phyloP scores from a whole-genome alignment of 176 grass and related monocot genomes.

The Musa beccarii region DNA sequence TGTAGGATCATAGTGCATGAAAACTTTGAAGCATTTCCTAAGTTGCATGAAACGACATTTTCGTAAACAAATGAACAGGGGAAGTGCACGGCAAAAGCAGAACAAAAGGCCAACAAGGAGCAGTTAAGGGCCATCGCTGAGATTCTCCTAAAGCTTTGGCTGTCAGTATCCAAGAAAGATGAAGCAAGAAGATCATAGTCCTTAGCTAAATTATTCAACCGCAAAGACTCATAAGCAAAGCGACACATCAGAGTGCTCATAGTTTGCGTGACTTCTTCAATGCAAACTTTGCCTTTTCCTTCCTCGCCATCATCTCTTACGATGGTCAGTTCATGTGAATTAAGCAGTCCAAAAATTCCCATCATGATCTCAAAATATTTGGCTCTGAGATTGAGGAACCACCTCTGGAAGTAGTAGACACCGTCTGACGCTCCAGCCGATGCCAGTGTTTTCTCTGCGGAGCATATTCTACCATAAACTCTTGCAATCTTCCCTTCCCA shows the following conservation, averaged over 20 bases:
- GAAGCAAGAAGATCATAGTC: slow-evolving; percentile 65
- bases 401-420: slow-evolving; percentile 64
- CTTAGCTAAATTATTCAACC: slow-evolving; percentile 51
- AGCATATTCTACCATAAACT: slow-evolving; percentile 48
- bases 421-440: slow-evolving; percentile 24
- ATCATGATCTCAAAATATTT: slow-evolving; percentile 50
- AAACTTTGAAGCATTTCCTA: slow-evolving; percentile 23
- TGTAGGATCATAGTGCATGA: slow-evolving; percentile 35
- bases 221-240: slow-evolving; percentile 47
- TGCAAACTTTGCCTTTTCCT: slow-evolving; percentile 13
- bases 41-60: slow-evolving; percentile 14
- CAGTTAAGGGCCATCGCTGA: slow-evolving; percentile 58
- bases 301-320: neutral
- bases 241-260: slow-evolving; percentile 25
- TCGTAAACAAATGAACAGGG: slow-evolving; percentile 15
- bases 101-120: slow-evolving; percentile 71
- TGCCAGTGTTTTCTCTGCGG: slow-evolving; percentile 41
- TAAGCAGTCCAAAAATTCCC: slow-evolving; percentile 43
- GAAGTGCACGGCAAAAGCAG: slow-evolving; percentile 43
- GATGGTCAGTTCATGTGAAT: slow-evolving; percentile 13
- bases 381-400: slow-evolving; percentile 77
- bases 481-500: slow-evolving; percentile 38
- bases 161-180: slow-evolving; percentile 67
- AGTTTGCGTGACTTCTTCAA: slow-evolving; percentile 21
- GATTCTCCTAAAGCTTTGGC: slow-evolving; percentile 37